Conservation (phyloP, 805 yeast species). For the Candida ulmi region DNA sequence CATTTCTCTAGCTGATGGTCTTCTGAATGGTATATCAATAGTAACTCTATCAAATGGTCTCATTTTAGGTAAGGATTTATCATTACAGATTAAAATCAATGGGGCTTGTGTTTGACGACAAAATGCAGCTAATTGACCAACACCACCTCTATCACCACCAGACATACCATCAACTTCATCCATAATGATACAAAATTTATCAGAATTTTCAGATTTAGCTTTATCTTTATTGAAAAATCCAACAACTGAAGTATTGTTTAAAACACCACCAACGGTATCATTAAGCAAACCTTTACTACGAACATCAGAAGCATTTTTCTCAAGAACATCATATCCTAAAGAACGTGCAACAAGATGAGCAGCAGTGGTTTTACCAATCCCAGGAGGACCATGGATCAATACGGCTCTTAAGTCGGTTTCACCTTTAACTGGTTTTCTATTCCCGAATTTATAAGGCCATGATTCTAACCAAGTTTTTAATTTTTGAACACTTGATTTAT, state of each 20-base stretch:
- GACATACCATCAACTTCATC: constrained; percentile 99
- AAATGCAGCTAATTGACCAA: constrained; percentile 85
- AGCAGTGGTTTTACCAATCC: constrained; percentile 79
- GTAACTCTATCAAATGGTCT: constrained; percentile 86
- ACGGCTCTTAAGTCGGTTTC: constrained; percentile 77
- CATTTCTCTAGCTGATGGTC: constrained; percentile 82
- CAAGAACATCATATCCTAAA: constrained; percentile 68
- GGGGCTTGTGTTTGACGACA: constrained; percentile 86
- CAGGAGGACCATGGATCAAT: constrained; percentile 83
- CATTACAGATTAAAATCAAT: constrained; percentile 89
- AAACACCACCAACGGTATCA: constrained; percentile 58
- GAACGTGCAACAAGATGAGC: constrained; percentile 70
- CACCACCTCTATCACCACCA: constrained; percentile 98
- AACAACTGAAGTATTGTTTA: constrained; percentile 76
- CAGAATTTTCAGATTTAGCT: constrained; percentile 31
- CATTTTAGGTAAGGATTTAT: constrained; percentile 89
- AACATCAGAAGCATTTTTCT: constrained; percentile 84
- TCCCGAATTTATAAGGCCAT: constrained; percentile 63
- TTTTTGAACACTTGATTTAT: constrained; percentile 65
- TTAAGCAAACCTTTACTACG: constrained; percentile 77
- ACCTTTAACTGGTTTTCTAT: constrained; percentile 53
- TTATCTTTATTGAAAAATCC: constrained; percentile 55
- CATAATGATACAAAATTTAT: constrained; percentile 81
- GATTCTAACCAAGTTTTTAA: constrained; percentile 67
- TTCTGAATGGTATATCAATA: constrained; percentile 74